phyloP scores from a whole-genome alignment of 345 rosid species.

The Iberis pinnata region DNA sequence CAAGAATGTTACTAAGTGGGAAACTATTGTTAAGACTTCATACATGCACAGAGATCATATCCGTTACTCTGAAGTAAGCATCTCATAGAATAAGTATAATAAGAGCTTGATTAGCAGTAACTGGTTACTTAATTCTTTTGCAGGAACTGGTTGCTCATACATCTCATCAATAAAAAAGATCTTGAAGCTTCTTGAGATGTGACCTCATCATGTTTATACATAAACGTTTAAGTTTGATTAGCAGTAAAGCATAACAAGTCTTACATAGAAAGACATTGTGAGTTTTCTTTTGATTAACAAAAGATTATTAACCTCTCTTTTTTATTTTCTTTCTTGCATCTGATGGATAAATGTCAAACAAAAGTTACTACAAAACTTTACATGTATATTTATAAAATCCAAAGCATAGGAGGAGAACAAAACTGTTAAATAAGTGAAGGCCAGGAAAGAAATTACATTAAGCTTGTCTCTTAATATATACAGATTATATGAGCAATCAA shows the following conservation, averaged over 20 bases:
- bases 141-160: slow-evolving; percentile 65
- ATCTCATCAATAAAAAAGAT: slow-evolving; percentile 39
- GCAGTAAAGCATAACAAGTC: no score
- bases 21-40: slow-evolving; percentile 87
- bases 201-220: slow-evolving; percentile 19
- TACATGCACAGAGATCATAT: slow-evolving; percentile 63
- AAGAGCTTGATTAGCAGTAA: slow-evolving; percentile 60
- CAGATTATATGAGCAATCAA: slow-evolving; percentile 8
- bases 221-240: not conserved
- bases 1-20: slow-evolving; percentile 63
- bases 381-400: no score
- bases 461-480: slow-evolving; percentile 11
- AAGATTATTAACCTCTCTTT: no score
- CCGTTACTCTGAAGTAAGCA: slow-evolving; percentile 78
- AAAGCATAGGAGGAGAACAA: slow-evolving; percentile 6
- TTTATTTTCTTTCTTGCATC: no score
- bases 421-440: slow-evolving; percentile 12
- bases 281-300: no score
- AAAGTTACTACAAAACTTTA: no score
- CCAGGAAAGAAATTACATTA: slow-evolving; percentile 12
- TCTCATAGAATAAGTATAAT: slow-evolving; percentile 7
- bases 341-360: no score
- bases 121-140: slow-evolving; percentile 38
- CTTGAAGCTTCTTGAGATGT: slow-evolving; percentile 7
- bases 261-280: no score